These are phyloP conservation scores for Garcia nutans DNA, from an alignment of 345 rosid genomes.

Conservation along the genomic window DNA sequence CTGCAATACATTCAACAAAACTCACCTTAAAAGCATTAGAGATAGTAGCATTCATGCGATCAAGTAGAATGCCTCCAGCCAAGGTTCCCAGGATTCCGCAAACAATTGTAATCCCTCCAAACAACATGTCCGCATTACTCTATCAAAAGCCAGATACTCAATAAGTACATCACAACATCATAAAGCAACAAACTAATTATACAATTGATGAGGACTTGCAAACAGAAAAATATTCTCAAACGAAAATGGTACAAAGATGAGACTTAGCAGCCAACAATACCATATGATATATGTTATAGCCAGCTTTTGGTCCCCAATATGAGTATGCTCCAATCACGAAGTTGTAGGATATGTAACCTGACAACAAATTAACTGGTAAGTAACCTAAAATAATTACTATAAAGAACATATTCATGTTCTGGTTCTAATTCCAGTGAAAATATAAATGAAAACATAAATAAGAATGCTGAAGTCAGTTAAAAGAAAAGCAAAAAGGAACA, in stretches of 20 bases:
- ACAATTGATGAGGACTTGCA: background rate
- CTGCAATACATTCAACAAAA: background rate
- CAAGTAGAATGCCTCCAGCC: slow-evolving; percentile 73
- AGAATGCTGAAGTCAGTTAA: background rate
- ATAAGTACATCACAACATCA: slow-evolving; percentile 7
- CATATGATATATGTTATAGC: slow-evolving; percentile 79
- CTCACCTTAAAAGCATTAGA: slow-evolving; percentile 90
- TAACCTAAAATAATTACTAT: background rate
- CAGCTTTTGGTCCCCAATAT: slow-evolving; percentile 99
- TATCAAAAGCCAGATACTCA: slow-evolving; percentile 33
- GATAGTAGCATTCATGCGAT: slow-evolving; percentile 65
- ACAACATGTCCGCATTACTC: slow-evolving; percentile 81
- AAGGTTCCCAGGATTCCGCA: slow-evolving; percentile 84
- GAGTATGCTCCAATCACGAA: slow-evolving; percentile 95
- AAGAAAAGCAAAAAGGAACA: too few relatives aligned
- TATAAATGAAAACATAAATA: background rate
- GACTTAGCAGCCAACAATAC: slow-evolving; percentile 29
- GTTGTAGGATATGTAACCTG: slow-evolving; percentile 85
- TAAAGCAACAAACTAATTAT: background rate
- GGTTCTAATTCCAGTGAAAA: background rate
- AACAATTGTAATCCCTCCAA: slow-evolving; percentile 84
- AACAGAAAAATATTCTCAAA: background rate
- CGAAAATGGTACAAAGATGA: background rate
- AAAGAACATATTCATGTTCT: background rate
- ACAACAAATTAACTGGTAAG: background rate